Evolutionary conservation across 176 grass and related monocot species (phyloP).

Genomic region (Rhynchospora breviuscula): DNA sequence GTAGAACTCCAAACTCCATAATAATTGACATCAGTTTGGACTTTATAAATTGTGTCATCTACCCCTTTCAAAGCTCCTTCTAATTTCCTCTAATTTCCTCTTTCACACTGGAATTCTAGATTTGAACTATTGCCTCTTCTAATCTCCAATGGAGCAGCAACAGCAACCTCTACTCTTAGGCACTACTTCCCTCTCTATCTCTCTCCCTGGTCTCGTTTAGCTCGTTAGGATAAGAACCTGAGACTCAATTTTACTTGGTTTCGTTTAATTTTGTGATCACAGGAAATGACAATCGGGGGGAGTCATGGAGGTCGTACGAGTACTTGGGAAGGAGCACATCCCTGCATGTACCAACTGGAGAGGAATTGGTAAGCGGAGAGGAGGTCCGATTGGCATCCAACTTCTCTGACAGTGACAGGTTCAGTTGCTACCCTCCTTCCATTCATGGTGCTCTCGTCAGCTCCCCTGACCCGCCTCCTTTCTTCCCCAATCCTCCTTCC

Average conservation of each 20-base stretch:
- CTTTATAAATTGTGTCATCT: not conserved
- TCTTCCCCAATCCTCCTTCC: constrained; percentile 4
- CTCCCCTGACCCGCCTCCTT: constrained; percentile 17
- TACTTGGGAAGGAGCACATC: constrained; percentile 61
- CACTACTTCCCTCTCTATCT: not conserved
- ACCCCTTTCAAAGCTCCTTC: not conserved
- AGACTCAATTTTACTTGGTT: not conserved
- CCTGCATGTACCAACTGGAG: constrained; percentile 18
- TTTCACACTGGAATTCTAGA: not conserved
- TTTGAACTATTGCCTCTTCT: not conserved
- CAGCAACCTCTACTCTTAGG: constrained; percentile 20
- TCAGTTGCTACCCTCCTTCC: constrained; percentile 50
- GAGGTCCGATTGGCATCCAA: constrained; percentile 63
- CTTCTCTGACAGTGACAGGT: constrained; percentile 37
- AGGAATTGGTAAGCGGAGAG: constrained; percentile 55
- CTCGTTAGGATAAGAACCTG: not conserved
- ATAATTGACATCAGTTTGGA: too few species aligned
- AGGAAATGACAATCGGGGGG: not conserved
- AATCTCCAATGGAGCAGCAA: not conserved
- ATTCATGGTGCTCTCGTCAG: constrained; percentile 55
- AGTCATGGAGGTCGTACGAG: constrained; percentile 42
- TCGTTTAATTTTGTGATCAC: not conserved
- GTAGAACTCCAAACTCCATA: not conserved
- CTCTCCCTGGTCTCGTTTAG: not conserved
- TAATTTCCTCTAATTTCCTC: not conserved